phyloP scores from a whole-genome alignment of 1,284 basidiomycete genomes.

The Blastosporella zonata region DNA sequence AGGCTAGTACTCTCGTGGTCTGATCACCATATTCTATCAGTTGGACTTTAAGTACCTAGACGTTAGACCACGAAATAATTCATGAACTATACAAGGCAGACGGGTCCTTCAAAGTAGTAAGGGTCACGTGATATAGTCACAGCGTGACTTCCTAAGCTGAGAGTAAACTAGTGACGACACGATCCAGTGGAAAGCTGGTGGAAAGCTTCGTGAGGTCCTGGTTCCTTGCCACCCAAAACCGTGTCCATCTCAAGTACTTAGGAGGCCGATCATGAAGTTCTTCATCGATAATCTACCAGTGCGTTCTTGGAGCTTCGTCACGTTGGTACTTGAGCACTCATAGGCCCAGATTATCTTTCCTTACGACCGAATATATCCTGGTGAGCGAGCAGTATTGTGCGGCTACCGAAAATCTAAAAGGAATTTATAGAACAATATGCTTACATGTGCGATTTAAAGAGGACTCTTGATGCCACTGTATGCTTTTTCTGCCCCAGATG shows the following conservation, averaged over 20 bases:
- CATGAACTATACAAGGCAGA: too few relatives aligned
- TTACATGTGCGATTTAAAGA: slow-evolving; percentile 98
- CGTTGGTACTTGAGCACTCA: slow-evolving; percentile 11
- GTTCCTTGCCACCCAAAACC: too few relatives aligned
- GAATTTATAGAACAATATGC: slow-evolving; percentile 84
- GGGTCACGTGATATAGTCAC: too few relatives aligned
- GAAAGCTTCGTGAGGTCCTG: too few relatives aligned
- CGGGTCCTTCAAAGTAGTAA: too few relatives aligned
- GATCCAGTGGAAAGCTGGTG: too few relatives aligned
- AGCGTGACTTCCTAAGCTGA: too few relatives aligned
- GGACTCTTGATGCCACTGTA: slow-evolving; percentile 90
- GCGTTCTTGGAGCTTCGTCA: slow-evolving; percentile 18
- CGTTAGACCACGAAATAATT: too few relatives aligned
- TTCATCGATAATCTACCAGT: slow-evolving; percentile 93
- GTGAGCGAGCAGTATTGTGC: slow-evolving; percentile 34
- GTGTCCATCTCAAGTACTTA: too few relatives aligned
- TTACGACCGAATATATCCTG: slow-evolving; percentile 88
- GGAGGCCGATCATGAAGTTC: slow-evolving; percentile 96
- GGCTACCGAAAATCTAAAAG: too few relatives aligned
- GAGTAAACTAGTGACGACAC: too few relatives aligned
- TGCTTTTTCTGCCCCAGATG: slow-evolving; percentile 7
- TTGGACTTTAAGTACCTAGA: neutral
- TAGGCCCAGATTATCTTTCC: slow-evolving; percentile 78
- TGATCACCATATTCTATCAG: neutral
- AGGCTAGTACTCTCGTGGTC: neutral